Evolutionary conservation across 129 eudicot genomes (phyloP).

Genomic region (Kitagawia praeruptora): DNA sequence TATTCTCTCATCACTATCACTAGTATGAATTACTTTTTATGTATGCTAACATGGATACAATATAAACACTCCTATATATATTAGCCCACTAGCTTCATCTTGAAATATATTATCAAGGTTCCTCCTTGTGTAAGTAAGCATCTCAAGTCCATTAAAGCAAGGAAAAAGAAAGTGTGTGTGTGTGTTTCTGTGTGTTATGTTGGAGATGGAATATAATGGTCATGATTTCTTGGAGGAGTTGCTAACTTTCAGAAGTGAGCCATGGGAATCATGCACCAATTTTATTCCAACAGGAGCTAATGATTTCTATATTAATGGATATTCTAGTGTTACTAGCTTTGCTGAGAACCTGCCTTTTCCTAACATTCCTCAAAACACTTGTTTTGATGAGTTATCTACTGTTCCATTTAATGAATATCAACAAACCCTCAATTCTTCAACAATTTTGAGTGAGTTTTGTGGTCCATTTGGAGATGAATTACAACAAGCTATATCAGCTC

Average conservation of each 20-base stretch:
- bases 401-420: not conserved
- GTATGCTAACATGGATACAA: not conserved
- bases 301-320: not conserved
- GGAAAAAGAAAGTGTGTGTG: not conserved
- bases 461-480: not conserved
- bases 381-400: not conserved
- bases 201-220: not conserved
- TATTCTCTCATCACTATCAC: too few species aligned
- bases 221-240: slow-evolving; percentile 10
- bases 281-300: not conserved
- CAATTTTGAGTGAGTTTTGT: not conserved
- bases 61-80: not conserved
- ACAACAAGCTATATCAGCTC: not conserved
- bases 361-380: not conserved
- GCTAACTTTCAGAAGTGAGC: not conserved
- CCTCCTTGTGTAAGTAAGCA: not conserved
- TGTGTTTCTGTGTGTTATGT: not conserved
- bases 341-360: not conserved
- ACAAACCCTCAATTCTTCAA: not conserved
- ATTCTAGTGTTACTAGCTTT: not conserved
- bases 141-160: not conserved
- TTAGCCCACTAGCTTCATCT: slow-evolving; percentile 1
- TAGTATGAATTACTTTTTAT: too few species aligned
- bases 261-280: not conserved
- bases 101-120: not conserved